phyloP scores from a whole-genome alignment of 2,329 filamentous ascomycete genomes.

The Orbilia brochopaga region DNA sequence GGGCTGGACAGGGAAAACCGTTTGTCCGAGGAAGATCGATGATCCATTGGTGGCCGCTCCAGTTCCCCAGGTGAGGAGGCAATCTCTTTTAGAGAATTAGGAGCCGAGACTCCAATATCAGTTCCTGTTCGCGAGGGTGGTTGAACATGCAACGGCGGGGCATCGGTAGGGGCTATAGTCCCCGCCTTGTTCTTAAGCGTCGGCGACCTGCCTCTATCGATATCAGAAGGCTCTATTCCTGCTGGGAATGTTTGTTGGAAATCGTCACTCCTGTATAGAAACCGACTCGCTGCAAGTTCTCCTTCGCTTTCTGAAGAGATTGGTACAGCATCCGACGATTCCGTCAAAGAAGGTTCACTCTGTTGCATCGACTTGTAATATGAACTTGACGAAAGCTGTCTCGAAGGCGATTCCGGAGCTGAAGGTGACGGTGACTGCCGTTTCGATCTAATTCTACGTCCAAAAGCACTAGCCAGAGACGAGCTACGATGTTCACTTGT shows the following conservation, averaged over 20 bases:
- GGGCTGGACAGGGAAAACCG: conserved; percentile 58
- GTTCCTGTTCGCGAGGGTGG: conserved; percentile 42
- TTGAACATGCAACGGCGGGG: conserved; percentile 35
- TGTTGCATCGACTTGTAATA: conserved; percentile 45
- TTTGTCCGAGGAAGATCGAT: conserved; percentile 36
- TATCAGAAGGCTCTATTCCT: conserved; percentile 17
- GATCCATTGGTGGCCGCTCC: conserved; percentile 30
- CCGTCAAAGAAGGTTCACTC: conserved; percentile 51
- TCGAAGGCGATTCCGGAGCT: conserved; percentile 27
- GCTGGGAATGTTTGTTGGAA: conserved; percentile 74
- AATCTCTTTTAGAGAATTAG: conserved; percentile 27
- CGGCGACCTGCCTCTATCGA: conserved; percentile 42
- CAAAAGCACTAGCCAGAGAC: conserved; percentile 36
- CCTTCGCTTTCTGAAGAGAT: conserved; percentile 72
- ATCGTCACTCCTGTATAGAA: conserved; percentile 82
- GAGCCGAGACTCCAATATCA: conserved; percentile 17
- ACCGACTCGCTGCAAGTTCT: conserved; percentile 86
- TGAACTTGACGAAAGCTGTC: conserved; percentile 34
- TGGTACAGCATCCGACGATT: conserved; percentile 71
- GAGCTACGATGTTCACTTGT: conserved; percentile 50
- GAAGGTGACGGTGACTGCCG: conserved; percentile 27
- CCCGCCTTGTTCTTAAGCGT: conserved; percentile 40
- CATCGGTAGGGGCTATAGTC: conserved; percentile 27
- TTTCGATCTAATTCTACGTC: conserved; percentile 21
- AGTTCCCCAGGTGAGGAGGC: conserved; percentile 36